Percentiles rank a stretch among this genome's conserved stretches.
These are phyloP conservation scores for Hyaloscypha hepaticicola DNA, from an alignment of 495 filamentous ascomycete species.

Conservation along the genomic window DNA sequence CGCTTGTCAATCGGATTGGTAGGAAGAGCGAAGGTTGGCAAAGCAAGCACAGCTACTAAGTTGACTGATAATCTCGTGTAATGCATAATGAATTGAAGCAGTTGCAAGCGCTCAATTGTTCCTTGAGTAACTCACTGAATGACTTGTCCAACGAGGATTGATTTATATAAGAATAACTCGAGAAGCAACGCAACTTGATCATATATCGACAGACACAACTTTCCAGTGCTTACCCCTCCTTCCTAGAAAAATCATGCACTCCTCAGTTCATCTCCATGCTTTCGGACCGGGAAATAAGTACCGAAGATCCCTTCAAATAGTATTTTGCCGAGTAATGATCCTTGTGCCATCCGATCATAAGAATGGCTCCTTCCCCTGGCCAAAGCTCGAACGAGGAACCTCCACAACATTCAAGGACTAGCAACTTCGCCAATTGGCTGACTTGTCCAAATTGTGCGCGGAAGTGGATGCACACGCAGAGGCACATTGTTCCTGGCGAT, in stretches of 20 bases:
- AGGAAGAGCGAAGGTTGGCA: conserved; percentile 19
- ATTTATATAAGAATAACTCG: neutral
- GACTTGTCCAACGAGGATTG: neutral
- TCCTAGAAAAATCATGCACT: neutral
- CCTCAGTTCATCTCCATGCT: neutral
- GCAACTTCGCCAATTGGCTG: neutral
- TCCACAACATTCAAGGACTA: neutral
- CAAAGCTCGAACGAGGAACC: neutral
- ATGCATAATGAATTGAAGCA: conserved; percentile 19
- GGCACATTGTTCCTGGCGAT: neutral
- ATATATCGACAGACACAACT: neutral
- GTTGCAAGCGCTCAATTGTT: neutral
- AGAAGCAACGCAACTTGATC: neutral
- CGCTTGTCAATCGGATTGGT: conserved; percentile 3
- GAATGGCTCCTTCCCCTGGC: neutral
- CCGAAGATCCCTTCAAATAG: neutral
- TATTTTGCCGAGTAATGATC: neutral
- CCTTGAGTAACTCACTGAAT: neutral
- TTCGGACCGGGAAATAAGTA: neutral
- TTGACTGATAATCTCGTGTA: conserved; percentile 8
- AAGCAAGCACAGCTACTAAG: conserved; percentile 13
- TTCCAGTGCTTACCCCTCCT: neutral
- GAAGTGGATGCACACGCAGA: no score
- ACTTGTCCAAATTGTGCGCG: neutral
- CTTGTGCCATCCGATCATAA: neutral